Evolutionary conservation across 345 rosid species (phyloP).

Genomic region (Abelmoschus esculentus): DNA sequence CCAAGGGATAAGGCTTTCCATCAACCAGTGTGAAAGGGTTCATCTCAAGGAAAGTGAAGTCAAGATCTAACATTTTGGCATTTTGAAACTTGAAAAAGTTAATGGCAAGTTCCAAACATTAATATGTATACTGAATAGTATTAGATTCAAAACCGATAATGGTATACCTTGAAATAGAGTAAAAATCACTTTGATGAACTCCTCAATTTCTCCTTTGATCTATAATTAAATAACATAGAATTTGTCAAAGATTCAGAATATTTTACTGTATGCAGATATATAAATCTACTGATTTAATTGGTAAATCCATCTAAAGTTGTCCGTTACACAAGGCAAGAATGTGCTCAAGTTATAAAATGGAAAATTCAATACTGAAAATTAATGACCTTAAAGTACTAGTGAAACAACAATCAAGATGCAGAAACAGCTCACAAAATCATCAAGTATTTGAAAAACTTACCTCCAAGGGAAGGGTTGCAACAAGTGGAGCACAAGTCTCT

Average conservation of each 20-base stretch:
- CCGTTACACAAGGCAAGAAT: background rate
- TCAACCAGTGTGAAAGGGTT: slow-evolving; percentile 88
- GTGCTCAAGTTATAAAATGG: background rate
- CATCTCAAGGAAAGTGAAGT: slow-evolving; percentile 98
- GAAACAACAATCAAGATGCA: background rate
- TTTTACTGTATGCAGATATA: background rate
- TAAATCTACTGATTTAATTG: background rate
- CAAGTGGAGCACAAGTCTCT: slow-evolving; percentile 74
- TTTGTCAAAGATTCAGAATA: background rate
- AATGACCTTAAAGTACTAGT: background rate
- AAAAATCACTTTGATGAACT: slow-evolving; percentile 59
- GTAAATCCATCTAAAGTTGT: background rate
- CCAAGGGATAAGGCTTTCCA: slow-evolving; percentile 93
- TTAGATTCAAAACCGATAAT: background rate
- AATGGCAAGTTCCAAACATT: background rate
- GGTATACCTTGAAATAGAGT: slow-evolving; percentile 71
- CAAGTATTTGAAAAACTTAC: slow-evolving; percentile 29
- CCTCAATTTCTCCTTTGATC: slow-evolving; percentile 63
- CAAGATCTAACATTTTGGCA: slow-evolving; percentile 45
- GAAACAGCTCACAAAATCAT: background rate
- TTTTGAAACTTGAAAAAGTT: slow-evolving; percentile 6
- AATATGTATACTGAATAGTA: background rate
- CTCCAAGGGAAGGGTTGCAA: slow-evolving; percentile 92
- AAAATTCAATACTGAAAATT: background rate
- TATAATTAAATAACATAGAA: slow-evolving; percentile 19